Conservation (phyloP, 768 basidiomycete genomes). For the Termitomyces sp. region DNA sequence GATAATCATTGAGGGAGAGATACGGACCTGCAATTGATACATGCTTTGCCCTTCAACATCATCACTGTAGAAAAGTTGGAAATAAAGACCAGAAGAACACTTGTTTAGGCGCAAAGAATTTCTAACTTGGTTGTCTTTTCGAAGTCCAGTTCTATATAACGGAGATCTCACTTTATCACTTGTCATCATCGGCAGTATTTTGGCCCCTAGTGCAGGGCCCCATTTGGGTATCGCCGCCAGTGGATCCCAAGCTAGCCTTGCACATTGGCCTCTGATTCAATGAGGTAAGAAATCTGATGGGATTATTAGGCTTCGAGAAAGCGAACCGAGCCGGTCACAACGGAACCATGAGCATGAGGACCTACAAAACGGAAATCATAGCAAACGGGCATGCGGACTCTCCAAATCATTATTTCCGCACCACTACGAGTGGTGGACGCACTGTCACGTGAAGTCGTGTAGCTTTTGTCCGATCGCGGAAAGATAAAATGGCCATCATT, state of each 20-base stretch:
- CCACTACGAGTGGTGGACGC: not conserved
- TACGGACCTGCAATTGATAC: slow-evolving; percentile 46
- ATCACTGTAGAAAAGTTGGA: slow-evolving; percentile 68
- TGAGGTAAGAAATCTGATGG: not conserved
- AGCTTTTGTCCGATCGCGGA: not conserved
- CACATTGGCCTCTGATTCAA: not conserved
- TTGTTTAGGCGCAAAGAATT: slow-evolving; percentile 24
- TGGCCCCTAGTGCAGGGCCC: not conserved
- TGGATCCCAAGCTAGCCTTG: not conserved
- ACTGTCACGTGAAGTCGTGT: not conserved
- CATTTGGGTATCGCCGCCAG: not conserved
- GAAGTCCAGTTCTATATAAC: not conserved
- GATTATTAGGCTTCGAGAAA: not conserved
- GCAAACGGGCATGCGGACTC: not conserved
- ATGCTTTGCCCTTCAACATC: slow-evolving; percentile 36
- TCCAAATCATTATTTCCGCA: not conserved
- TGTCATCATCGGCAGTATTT: not conserved
- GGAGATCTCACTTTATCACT: not conserved
- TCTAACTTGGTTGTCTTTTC: not conserved
- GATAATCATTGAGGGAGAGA: not conserved
- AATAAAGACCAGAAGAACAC: slow-evolving; percentile 22
- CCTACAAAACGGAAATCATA: not conserved
- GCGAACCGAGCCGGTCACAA: not conserved
- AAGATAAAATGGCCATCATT: not conserved
- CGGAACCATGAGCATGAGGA: not conserved